These are phyloP conservation scores for Aspergillus hancockii DNA, from an alignment of 495 filamentous ascomycete species.

Conservation along the genomic window DNA sequence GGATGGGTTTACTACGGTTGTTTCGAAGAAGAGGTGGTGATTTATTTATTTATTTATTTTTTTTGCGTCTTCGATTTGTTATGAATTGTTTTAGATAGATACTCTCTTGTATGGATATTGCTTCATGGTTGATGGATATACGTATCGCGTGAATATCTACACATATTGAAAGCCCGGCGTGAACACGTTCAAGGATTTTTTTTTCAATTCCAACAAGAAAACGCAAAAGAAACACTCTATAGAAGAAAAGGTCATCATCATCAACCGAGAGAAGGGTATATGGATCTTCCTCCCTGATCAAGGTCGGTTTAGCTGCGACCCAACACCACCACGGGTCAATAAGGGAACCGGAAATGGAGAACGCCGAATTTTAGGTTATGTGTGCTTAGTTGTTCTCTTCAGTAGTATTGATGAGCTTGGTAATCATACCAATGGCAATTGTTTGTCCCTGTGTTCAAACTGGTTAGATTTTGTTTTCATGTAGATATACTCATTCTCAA, in stretches of 20 bases:
- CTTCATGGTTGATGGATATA: conserved; percentile 5
- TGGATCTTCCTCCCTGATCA: conserved; percentile 26
- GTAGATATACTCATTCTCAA: conserved; percentile 7
- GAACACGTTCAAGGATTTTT: conserved; percentile 20
- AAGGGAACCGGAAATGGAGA: conserved; percentile 1
- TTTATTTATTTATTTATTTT: conserved; percentile 14
- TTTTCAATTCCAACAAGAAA: conserved; percentile 21
- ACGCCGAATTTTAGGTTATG: conserved; percentile 17
- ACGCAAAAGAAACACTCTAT: conserved; percentile 27
- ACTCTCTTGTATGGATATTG: conserved; percentile 9
- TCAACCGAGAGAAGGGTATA: conserved; percentile 33
- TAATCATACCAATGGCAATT: conserved; percentile 95
- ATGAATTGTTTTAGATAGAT: conserved; percentile 11
- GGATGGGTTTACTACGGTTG: conserved; percentile 91
- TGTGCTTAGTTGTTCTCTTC: conserved; percentile 27
- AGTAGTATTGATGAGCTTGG: conserved; percentile 63
- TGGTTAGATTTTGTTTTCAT: conserved; percentile 17
- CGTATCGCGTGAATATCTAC: conserved; percentile 4
- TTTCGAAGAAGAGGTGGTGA: conserved; percentile 65
- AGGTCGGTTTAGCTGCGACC: conserved; percentile 11
- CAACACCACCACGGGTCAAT: conserved; percentile 1
- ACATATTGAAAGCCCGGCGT: conserved; percentile 3
- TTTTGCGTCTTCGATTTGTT: not conserved
- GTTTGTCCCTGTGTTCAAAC: conserved; percentile 74
- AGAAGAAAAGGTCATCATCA: conserved; percentile 41